Percentiles rank a stretch among this genome's conserved stretches.
Conservation (phyloP, 2,329 filamentous ascomycete species). For the Xylaria sp. region DNA sequence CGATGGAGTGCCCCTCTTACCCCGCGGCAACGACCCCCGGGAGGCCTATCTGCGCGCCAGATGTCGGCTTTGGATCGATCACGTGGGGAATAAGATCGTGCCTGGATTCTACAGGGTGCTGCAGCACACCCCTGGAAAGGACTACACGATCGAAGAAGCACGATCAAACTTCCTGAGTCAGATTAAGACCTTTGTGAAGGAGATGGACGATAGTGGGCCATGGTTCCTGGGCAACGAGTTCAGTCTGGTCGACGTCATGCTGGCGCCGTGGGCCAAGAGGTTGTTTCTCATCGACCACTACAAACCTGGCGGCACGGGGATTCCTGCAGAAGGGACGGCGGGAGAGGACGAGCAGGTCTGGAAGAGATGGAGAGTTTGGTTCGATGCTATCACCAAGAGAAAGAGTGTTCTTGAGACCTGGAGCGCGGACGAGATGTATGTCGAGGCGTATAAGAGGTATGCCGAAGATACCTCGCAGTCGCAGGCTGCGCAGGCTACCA, state of each 20-base stretch:
- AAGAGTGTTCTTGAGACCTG: slow-evolving; percentile 73
- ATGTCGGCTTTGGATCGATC: slow-evolving; percentile 79
- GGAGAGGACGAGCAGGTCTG: slow-evolving; percentile 66
- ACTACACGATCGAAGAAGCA: slow-evolving; percentile 62
- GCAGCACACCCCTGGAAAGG: slow-evolving; percentile 63
- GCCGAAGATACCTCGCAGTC: slow-evolving; percentile 72
- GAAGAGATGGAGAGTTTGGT: slow-evolving; percentile 73
- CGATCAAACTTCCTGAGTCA: slow-evolving; percentile 67
- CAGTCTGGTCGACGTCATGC: slow-evolving; percentile 74
- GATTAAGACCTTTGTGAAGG: slow-evolving; percentile 68
- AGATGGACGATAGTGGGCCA: slow-evolving; percentile 68
- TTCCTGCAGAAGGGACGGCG: slow-evolving; percentile 50
- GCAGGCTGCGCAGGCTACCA: slow-evolving; percentile 69
- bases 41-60: slow-evolving; percentile 73
- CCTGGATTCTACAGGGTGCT: slow-evolving; percentile 73
- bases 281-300: slow-evolving; percentile 81
- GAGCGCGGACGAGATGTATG: slow-evolving; percentile 74
- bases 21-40: slow-evolving; percentile 46
- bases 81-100: slow-evolving; percentile 72
- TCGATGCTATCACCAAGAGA: slow-evolving; percentile 65
- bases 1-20: slow-evolving; percentile 63
- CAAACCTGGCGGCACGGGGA: slow-evolving; percentile 65
- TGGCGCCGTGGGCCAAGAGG: slow-evolving; percentile 78
- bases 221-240: slow-evolving; percentile 74
- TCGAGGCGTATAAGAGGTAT: slow-evolving; percentile 74